phyloP scores from a whole-genome alignment of 441 rosid genomes.

The Mallotus japonicus region DNA sequence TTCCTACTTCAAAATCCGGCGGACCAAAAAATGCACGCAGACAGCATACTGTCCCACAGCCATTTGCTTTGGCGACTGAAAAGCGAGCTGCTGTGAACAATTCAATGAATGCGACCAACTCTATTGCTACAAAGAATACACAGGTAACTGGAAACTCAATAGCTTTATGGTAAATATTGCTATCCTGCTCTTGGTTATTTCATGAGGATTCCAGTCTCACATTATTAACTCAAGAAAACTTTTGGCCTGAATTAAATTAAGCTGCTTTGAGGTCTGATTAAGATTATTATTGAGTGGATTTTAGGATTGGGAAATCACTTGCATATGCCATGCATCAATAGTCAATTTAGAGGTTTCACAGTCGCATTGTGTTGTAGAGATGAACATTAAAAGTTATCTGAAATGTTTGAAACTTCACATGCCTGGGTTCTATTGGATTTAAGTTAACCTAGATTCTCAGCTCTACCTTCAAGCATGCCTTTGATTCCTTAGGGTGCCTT shows the following conservation, averaged over 20 bases:
- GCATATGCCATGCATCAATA: not conserved
- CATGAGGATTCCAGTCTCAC: not conserved
- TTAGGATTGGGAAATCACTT: not conserved
- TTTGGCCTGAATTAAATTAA: not conserved
- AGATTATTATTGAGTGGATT: not conserved
- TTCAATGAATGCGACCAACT: conserved; percentile 37
- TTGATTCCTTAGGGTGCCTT: not conserved
- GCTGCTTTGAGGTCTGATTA: not conserved
- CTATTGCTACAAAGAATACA: conserved; percentile 41
- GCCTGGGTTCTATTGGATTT: not conserved
- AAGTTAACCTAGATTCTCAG: not conserved
- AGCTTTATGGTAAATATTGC: not conserved
- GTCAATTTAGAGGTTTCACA: not conserved
- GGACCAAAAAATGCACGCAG: conserved; percentile 20
- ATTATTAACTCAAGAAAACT: not conserved
- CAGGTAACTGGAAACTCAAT: conserved; percentile 47
- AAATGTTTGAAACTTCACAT: not conserved
- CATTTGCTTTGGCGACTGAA: conserved; percentile 52
- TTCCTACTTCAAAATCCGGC: conserved; percentile 30
- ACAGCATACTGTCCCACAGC: conserved; percentile 32
- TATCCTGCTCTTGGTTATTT: conserved; percentile 3
- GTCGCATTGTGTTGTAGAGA: not conserved
- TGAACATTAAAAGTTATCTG: not conserved
- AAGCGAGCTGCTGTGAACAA: conserved; percentile 38
- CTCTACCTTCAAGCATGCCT: not conserved